Conservation (phyloP, 1,284 basidiomycete species). For the Naganishia sp. region DNA sequence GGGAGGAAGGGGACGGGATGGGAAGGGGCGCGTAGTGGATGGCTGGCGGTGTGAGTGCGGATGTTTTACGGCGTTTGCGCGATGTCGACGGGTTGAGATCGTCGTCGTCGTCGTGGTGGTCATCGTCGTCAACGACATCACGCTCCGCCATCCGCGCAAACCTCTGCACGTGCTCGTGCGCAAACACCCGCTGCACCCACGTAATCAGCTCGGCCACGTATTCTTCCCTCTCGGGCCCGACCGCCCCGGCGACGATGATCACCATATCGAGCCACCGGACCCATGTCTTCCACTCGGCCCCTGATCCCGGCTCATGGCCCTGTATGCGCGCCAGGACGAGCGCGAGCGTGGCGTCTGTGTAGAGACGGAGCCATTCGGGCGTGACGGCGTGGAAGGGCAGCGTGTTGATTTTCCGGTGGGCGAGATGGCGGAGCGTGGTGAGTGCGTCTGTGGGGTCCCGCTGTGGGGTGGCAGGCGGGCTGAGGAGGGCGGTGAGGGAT, state of each 20-base stretch:
- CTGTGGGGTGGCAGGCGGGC: neutral
- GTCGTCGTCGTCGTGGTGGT: neutral
- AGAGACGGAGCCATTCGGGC: slow-evolving; percentile 52
- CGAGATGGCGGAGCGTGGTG: slow-evolving; percentile 46
- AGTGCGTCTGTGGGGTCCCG: neutral
- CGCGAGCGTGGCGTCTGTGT: slow-evolving; percentile 55
- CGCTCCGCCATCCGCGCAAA: neutral
- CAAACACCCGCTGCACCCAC: slow-evolving; percentile 51
- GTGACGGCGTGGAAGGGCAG: slow-evolving; percentile 54
- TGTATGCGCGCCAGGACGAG: slow-evolving; percentile 30
- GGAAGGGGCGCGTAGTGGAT: slow-evolving; percentile 36
- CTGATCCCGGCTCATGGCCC: neutral
- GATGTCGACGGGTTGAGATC: neutral
- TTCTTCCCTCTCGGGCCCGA: slow-evolving; percentile 64
- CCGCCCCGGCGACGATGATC: slow-evolving; percentile 79
- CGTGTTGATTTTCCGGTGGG: slow-evolving; percentile 53
- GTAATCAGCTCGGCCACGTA: slow-evolving; percentile 65
- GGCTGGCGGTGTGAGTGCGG: slow-evolving; percentile 19
- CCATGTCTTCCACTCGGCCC: slow-evolving; percentile 31
- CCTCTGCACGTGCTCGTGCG: neutral
- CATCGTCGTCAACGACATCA: neutral
- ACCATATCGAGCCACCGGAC: slow-evolving; percentile 71
- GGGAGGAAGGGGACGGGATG: slow-evolving; percentile 51
- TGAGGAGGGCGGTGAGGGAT: neutral
- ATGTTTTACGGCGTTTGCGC: neutral